Conservation (phyloP, 2,329 filamentous ascomycete genomes). For the Penicillium sp. region DNA sequence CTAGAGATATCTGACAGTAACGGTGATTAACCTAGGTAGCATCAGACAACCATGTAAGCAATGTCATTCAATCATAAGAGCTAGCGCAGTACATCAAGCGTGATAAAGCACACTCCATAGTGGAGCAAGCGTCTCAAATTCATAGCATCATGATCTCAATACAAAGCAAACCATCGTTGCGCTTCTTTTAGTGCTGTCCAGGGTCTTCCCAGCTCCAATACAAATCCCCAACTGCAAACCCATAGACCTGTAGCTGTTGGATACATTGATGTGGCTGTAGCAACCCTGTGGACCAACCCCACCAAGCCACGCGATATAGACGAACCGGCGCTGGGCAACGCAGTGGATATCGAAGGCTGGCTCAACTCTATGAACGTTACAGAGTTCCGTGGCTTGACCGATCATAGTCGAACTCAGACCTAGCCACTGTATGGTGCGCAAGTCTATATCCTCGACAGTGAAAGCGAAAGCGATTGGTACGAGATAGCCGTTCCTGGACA, state of each 20-base stretch:
- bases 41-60: too few relatives aligned
- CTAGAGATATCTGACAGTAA: background rate
- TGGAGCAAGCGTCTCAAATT: too few relatives aligned
- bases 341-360: background rate
- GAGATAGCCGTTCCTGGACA: background rate
- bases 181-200: background rate
- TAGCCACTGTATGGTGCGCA: background rate
- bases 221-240: too few relatives aligned
- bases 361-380: background rate
- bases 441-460: background rate
- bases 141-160: too few relatives aligned
- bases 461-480: background rate
- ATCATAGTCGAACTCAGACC: background rate
- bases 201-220: too few relatives aligned
- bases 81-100: too few relatives aligned
- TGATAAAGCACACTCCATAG: too few relatives aligned
- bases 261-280: background rate
- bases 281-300: background rate
- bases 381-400: background rate
- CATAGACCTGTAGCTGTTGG: too few relatives aligned
- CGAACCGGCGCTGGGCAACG: background rate
- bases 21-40: too few relatives aligned
- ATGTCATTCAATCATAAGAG: too few relatives aligned
- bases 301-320: background rate
- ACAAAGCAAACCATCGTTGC: too few relatives aligned